phyloP scores from a whole-genome alignment of 208 protist genomes.

The Vickermania spadyakhi region DNA sequence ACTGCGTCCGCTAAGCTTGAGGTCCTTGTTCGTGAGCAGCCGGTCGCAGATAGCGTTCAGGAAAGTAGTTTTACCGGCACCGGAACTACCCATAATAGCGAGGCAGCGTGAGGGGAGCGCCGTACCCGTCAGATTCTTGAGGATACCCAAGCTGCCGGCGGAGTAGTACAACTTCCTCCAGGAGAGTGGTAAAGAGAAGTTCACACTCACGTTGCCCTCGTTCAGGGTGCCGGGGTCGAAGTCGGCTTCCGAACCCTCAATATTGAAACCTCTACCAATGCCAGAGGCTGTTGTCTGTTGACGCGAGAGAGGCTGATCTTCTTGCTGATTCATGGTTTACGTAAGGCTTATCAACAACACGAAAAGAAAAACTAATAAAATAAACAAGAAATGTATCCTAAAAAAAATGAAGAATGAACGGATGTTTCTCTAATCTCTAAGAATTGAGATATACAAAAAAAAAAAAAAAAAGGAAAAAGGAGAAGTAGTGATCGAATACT shows the following conservation, averaged over 20 bases:
- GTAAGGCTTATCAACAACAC: too few relatives aligned
- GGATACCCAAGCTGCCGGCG: constrained; percentile 33
- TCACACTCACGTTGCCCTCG: constrained; percentile 14
- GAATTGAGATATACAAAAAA: too few relatives aligned
- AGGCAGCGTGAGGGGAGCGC: constrained; percentile 62
- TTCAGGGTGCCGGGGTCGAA: constrained; percentile 24
- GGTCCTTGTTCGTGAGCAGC: constrained; percentile 21
- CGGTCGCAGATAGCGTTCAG: constrained; percentile 73
- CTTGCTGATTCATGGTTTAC: too few relatives aligned
- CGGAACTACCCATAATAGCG: constrained; percentile 74
- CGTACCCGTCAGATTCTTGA: constrained; percentile 56
- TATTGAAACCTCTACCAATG: constrained; percentile 15
- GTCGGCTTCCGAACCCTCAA: constrained; percentile 36
- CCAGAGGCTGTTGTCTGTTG: constrained; percentile 1
- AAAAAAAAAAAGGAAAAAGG: too few relatives aligned
- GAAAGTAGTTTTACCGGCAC: constrained; percentile 86
- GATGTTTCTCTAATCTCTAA: too few relatives aligned
- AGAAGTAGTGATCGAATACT: too few relatives aligned
- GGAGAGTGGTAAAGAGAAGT: constrained; percentile 49
- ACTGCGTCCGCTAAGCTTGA: constrained; percentile 32
- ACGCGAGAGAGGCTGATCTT: neutral
- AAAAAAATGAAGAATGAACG: too few relatives aligned
- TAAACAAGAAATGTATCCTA: too few relatives aligned
- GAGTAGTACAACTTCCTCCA: constrained; percentile 68
- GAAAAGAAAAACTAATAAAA: too few relatives aligned